Base-by-base conservation (phyloP, 139 green algal genomes). In the Tetraselmis striata region DNA sequence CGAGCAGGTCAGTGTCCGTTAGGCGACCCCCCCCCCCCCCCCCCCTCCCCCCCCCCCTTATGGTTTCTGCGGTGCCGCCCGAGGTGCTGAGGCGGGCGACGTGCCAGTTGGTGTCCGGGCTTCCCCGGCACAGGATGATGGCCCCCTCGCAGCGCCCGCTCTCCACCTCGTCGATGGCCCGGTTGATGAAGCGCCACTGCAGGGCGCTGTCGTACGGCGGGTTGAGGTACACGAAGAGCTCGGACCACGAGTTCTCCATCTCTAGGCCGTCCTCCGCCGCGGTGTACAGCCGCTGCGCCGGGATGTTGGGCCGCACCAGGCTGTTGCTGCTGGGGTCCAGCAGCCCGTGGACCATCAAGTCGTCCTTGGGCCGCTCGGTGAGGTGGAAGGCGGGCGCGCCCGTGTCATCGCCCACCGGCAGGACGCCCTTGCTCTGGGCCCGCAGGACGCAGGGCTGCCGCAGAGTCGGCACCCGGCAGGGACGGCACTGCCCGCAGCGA, bases 161-260 rank as follows among this genome's bases (percentile, higher is more conserved):
- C 80, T 84, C 80, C 2, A 84, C 80, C 30, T 84, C 80, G 30
- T 84, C 80, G 75, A 84, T 84, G 23, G 80, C 80, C 22, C 80
- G 58, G 75, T 84, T 84, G 74, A 84, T 67, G 75, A 84, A 84
- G 23, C 80, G 28, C 80, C 80, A 84, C 74, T 74, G 30, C n/a
- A 81, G 2, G 5, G 25, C 27, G 58, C 31, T 76, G 27, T 84
- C 59, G 80, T 67, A 84, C 2, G 58, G 31, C 23, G 80, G 80
- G 30, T 84, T 84, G 25, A 84, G 30, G 59, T 78, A 78, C 22
- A 84, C 59, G 80, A 32, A 22, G 75, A n/a, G 25, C 23, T 58
- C 80, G 30, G 67, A 26, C 80, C 80, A 84, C 2, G 75, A 80
- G 29, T 84, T 84, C 2, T 45, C 28, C n/a, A 74, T 30, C n/a